Base-by-base conservation (phyloP, 2,329 filamentous ascomycete genomes). In the Daldinia eschscholtzii region DNA sequence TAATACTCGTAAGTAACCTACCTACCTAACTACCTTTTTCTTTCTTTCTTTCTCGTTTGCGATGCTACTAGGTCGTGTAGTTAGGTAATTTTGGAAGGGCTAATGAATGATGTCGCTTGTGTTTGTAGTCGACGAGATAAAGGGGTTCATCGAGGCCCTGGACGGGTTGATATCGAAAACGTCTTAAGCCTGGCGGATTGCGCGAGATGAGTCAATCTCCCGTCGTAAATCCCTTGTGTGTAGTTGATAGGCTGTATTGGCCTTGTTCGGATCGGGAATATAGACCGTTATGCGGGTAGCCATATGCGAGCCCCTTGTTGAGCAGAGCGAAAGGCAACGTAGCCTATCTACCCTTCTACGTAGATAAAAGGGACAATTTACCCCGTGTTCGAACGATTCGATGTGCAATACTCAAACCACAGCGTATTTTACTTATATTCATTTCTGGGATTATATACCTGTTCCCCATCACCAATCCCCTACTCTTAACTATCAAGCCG, bases 1-100 rank as follows among this genome's bases (percentile, higher is more conserved):
- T 75, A 93, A 93, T 73, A 92, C 89, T 2, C 76, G 87, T 88
- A 75, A 82, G 86, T 83, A 9, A 18, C 1, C n/a, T 13, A n/a
- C 20, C 23, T 23, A 26, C 7, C 3, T 23, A 18, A 4, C 1
- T 37, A 6, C 7, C 6, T 13, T 4, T 10, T 33, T 6, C 30
- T 33, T 33, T 46, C 20, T 23, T 23, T 23, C 20, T 23, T 23
- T 23, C 20, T 23, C 20, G 20, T 23, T 23, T 23, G 20, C 20
- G 20, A 23, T 23, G 20, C 20, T 23, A 23, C 20, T 23, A 23
- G 20, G 20, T 26, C 23, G 61, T 65, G 9, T 15, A 18, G 39
- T 20, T 44, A 44, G 4, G 4, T 23, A 46, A 26, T 20, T n/a
- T 13, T 2, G 30, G 30, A 33, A 10, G 26, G 30, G 30, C 30